Evolutionary conservation across 129 eudicot species (phyloP).

Genomic region (Artemisia argyi): DNA sequence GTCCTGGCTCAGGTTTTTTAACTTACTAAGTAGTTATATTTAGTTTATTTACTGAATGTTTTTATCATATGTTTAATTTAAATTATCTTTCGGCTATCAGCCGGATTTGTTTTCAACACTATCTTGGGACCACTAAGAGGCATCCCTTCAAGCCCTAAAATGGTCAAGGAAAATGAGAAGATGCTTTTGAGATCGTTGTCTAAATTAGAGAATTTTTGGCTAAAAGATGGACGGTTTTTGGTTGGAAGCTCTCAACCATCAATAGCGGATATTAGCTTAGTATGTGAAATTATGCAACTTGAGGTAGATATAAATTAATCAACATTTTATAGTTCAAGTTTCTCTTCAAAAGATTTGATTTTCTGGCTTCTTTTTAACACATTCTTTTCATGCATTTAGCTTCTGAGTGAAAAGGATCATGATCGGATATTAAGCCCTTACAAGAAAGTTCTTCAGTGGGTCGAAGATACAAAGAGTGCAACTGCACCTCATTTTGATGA

Average conservation of each 20-base stretch:
- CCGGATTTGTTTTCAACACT: constrained; percentile 36
- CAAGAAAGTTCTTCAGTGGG: constrained; percentile 73
- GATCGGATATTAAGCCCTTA: constrained; percentile 62
- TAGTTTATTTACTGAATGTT: not conserved
- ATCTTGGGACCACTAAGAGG: constrained; percentile 44
- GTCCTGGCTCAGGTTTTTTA: constrained; percentile 59
- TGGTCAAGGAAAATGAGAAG: constrained; percentile 64
- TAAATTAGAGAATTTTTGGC: constrained; percentile 69
- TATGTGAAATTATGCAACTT: constrained; percentile 87
- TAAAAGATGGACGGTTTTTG: constrained; percentile 64
- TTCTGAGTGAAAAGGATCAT: constrained; percentile 43
- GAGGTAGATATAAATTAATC: constrained; percentile 41
- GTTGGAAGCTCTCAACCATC: constrained; percentile 74
- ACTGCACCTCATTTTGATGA: constrained; percentile 79
- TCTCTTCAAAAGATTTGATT: not conserved
- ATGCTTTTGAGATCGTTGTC: constrained; percentile 52
- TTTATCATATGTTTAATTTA: not conserved
- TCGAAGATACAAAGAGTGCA: constrained; percentile 63
- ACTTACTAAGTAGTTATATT: no score
- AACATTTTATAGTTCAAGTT: not conserved
- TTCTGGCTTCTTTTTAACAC: not conserved
- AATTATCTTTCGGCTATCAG: constrained; percentile 34
- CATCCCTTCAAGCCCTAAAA: constrained; percentile 40
- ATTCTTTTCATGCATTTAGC: constrained; percentile 25
- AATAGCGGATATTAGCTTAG: constrained; percentile 86